Conservation (phyloP, 2,329 filamentous ascomycete genomes). For the Botryotinia calthae region DNA sequence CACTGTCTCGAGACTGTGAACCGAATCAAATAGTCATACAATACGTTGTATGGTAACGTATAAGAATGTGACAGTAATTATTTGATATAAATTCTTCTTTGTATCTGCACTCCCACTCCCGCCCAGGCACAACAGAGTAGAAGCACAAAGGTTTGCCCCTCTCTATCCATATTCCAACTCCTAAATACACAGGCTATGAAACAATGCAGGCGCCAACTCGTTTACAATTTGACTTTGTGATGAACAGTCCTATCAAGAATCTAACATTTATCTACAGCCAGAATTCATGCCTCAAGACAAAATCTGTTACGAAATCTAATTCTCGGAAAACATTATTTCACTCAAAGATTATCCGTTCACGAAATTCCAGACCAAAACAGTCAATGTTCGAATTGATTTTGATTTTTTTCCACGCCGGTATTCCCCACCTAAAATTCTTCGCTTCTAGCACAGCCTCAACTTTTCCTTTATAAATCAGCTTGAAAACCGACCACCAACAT, state of each 20-base stretch:
- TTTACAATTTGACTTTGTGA: neutral
- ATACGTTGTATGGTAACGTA: accelerated
- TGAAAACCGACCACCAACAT: accelerated
- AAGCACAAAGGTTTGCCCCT: neutral
- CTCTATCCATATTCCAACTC: neutral
- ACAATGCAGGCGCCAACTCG: neutral
- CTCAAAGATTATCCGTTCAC: too few species aligned
- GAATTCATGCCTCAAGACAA: neutral
- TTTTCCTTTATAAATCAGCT: neutral
- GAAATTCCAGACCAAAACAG: neutral
- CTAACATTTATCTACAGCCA: neutral
- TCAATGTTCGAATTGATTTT: neutral
- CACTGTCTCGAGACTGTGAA: neutral
- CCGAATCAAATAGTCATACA: neutral
- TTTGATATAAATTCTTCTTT: neutral
- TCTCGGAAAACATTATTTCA: neutral
- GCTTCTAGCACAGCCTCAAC: neutral
- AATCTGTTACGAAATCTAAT: neutral
- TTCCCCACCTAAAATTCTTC: neutral
- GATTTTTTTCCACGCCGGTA: neutral
- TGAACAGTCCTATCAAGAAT: neutral
- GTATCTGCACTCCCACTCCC: neutral
- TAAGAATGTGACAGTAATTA: neutral
- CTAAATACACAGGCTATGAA: neutral
- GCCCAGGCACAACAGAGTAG: neutral